A percentile compares a stretch with the other conserved stretches of the same genome.
Conservation (phyloP, 495 filamentous ascomycete species). For the Xylaria curta region DNA sequence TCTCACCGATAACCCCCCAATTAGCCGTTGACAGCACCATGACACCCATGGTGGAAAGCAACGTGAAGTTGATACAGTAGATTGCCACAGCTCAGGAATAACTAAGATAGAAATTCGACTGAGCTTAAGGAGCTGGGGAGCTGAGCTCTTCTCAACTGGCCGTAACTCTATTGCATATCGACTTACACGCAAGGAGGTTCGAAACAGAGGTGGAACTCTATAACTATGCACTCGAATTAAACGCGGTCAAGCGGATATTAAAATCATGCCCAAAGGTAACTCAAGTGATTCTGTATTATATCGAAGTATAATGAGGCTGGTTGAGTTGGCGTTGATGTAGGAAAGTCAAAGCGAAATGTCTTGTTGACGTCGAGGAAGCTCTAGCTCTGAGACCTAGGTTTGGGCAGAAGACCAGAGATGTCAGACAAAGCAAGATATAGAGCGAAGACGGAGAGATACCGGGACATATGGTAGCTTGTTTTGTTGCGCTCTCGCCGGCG, state of each 20-base stretch:
- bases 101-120: not conserved
- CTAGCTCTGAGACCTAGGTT: conserved; percentile 28
- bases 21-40: conserved; percentile 32
- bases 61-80: not conserved
- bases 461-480: conserved; percentile 33
- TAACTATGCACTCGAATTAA: conserved; percentile 34
- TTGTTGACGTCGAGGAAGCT: conserved; percentile 39
- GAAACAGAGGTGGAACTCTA: conserved; percentile 25
- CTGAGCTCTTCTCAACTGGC: conserved; percentile 23
- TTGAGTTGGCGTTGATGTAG: conserved; percentile 27
- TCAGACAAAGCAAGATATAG: conserved; percentile 23
- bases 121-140: not conserved
- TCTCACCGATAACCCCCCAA: conserved; percentile 36
- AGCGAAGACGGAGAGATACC: not conserved
- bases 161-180: conserved; percentile 21
- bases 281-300: conserved; percentile 22
- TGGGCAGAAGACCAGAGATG: conserved; percentile 8
- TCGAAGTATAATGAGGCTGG: conserved; percentile 11
- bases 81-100: not conserved
- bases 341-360: conserved; percentile 11
- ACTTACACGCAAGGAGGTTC: conserved; percentile 36
- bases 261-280: conserved; percentile 20
- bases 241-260: conserved; percentile 11
- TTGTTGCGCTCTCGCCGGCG: conserved; percentile 37
- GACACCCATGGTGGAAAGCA: conserved; percentile 15